These are phyloP conservation scores for Porpolomopsis calyptriformis DNA, from an alignment of 768 basidiomycete species.

Conservation along the genomic window DNA sequence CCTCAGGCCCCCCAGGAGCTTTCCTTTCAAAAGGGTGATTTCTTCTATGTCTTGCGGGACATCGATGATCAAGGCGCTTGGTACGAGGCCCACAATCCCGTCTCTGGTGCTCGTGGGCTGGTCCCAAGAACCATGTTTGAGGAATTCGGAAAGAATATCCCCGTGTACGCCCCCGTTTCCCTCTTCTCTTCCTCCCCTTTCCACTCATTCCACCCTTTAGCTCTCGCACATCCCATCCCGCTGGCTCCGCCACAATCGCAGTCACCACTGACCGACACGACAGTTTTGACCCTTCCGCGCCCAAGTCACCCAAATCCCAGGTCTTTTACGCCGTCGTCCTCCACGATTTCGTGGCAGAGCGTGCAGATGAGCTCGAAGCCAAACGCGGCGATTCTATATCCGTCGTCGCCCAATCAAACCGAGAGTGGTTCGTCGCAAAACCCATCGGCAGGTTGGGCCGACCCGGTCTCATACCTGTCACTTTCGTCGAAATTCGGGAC, in stretches of 20 bases:
- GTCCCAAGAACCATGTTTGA: conserved; percentile 86
- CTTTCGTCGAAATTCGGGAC: conserved; percentile 95
- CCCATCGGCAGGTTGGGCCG: conserved; percentile 91
- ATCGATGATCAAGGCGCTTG: conserved; percentile 45
- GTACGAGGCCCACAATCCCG: conserved; percentile 94
- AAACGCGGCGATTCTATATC: conserved; percentile 90
- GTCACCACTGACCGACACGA: conserved; percentile 14
- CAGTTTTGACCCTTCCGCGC: conserved; percentile 18
- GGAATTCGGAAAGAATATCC: conserved; percentile 67
- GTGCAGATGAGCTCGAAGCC: conserved; percentile 92
- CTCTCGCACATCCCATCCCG: conserved; percentile 34
- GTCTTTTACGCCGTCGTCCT: conserved; percentile 92
- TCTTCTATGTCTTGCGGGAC: conserved; percentile 90
- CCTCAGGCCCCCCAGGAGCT: conserved; percentile 76
- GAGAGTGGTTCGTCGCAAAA: conserved; percentile 99
- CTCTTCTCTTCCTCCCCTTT: conserved; percentile 8
- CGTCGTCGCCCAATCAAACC: conserved; percentile 98
- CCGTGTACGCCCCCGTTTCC: conserved; percentile 48
- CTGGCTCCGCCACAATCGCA: conserved; percentile 13
- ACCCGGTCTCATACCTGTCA: conserved; percentile 92
- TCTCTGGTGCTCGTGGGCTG: conserved; percentile 81
- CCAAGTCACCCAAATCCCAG: conserved; percentile 33
- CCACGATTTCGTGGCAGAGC: conserved; percentile 93
- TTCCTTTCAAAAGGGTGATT: conserved; percentile 88
- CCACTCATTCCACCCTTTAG: conserved; percentile 17